Conservation (phyloP, 192 early-diverging fungal species). For the Dissophora ornata region DNA sequence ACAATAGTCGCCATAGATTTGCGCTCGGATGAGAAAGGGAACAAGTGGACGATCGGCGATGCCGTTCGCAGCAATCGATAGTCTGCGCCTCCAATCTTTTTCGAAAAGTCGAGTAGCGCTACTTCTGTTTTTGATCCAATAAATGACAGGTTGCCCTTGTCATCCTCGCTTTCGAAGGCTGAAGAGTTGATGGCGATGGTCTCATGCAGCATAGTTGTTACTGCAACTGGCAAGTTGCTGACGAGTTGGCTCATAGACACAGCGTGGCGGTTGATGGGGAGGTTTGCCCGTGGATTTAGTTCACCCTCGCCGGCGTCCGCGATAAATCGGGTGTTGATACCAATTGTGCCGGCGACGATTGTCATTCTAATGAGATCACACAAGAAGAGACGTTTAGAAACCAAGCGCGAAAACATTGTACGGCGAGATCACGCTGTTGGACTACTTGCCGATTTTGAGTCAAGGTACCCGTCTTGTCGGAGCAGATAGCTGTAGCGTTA, state of each 20-base stretch:
- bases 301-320: conserved; percentile 54
- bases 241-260: conserved; percentile 59
- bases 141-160: conserved; percentile 65
- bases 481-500: conserved; percentile 98
- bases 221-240: conserved; percentile 49
- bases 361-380: conserved; percentile 82
- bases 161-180: conserved; percentile 69
- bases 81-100: conserved; percentile 68
- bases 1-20: conserved; percentile 93
- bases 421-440: no score
- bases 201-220: conserved; percentile 70
- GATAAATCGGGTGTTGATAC: conserved; percentile 71
- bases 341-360: conserved; percentile 89
- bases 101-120: conserved; percentile 87
- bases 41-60: conserved; percentile 74
- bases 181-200: conserved; percentile 87
- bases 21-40: conserved; percentile 91
- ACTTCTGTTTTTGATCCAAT: conserved; percentile 96
- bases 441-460: conserved; percentile 83
- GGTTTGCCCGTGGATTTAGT: conserved; percentile 31
- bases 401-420: no score
- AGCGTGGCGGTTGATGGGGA: conserved; percentile 55
- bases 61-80: conserved; percentile 74
- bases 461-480: conserved; percentile 98
- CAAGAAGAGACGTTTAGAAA: no score